phyloP scores from a whole-genome alignment of 768 basidiomycete species.

The Ramaria sp. region DNA sequence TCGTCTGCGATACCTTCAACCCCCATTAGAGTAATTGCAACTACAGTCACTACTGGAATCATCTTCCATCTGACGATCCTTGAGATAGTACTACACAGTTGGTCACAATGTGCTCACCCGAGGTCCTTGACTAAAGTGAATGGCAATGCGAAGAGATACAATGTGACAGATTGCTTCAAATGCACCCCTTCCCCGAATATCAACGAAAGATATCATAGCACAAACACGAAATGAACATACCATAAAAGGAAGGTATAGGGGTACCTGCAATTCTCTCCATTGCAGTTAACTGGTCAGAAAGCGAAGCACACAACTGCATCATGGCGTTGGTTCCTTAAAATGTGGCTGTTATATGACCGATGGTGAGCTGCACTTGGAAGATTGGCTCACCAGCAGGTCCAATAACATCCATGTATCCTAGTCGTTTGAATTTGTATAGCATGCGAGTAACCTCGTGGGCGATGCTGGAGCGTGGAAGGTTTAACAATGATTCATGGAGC shows the following conservation, averaged over 20 bases:
- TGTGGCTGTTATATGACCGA: constrained; percentile 5
- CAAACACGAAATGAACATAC: constrained; percentile 1
- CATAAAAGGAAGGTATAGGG: constrained; percentile 39
- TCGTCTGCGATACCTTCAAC: constrained; percentile 94
- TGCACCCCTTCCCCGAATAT: constrained; percentile 65
- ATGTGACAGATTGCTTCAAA: constrained; percentile 88
- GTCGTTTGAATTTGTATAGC: constrained; percentile 65
- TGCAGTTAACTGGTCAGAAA: constrained; percentile 56
- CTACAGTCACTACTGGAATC: constrained; percentile 76
- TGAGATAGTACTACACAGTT: too few relatives aligned
- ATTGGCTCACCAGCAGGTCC: constrained; percentile 66
- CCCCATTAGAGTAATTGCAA: constrained; percentile 88
- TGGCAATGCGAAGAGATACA: constrained; percentile 87
- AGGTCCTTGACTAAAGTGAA: constrained; percentile 76
- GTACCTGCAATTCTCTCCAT: constrained; percentile 93
- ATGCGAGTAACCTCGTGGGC: constrained; percentile 67
- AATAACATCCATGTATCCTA: constrained; percentile 78
- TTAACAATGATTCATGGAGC: background rate
- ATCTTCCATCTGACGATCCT: constrained; percentile 47
- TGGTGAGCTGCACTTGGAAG: background rate
- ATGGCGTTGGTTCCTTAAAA: constrained; percentile 63
- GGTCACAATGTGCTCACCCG: constrained; percentile 17
- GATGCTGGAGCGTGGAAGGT: constrained; percentile 36
- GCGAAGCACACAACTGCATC: constrained; percentile 43
- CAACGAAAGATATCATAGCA: background rate